A percentile compares a stretch with the other conserved stretches of the same genome.
Conservation (phyloP, 768 basidiomycete genomes). For the Mycena albidolilacea region DNA sequence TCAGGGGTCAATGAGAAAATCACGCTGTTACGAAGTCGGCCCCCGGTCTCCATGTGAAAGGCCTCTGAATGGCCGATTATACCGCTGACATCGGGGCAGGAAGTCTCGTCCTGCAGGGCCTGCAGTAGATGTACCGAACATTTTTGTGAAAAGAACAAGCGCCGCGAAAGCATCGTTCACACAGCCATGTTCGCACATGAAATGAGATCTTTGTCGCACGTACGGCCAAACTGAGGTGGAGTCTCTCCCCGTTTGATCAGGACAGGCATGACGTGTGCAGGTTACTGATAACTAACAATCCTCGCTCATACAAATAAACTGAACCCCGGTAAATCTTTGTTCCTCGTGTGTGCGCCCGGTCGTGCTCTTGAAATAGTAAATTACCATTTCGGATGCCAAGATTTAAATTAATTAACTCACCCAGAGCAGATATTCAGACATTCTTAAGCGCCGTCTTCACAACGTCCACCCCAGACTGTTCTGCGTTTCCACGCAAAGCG, state of each 20-base stretch:
- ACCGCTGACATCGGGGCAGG: not conserved
- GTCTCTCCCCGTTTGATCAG: conserved; percentile 7
- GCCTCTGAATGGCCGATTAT: not conserved
- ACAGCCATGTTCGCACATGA: conserved; percentile 11
- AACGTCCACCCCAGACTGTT: conserved; percentile 23
- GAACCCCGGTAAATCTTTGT: not conserved
- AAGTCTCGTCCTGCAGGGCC: not conserved
- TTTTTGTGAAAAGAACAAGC: not conserved
- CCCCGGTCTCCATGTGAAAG: not conserved
- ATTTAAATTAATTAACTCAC: not conserved
- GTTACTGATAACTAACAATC: conserved; percentile 10
- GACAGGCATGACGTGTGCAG: not conserved
- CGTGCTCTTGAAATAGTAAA: not conserved
- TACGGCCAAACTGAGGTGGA: conserved; percentile 19
- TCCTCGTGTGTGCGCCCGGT: too few relatives aligned
- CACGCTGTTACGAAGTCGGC: not conserved
- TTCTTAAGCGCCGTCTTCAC: conserved; percentile 30
- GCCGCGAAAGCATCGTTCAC: not conserved
- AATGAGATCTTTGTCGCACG: conserved; percentile 16
- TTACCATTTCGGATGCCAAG: not conserved
- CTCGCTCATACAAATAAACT: not conserved
- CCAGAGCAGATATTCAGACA: not conserved
- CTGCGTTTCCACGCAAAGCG: conserved; percentile 35
- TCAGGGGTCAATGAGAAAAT: not conserved
- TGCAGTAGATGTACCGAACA: not conserved